Evolutionary conservation across 495 filamentous ascomycete species (phyloP).

Genomic region (Penicillium flavigenum): DNA sequence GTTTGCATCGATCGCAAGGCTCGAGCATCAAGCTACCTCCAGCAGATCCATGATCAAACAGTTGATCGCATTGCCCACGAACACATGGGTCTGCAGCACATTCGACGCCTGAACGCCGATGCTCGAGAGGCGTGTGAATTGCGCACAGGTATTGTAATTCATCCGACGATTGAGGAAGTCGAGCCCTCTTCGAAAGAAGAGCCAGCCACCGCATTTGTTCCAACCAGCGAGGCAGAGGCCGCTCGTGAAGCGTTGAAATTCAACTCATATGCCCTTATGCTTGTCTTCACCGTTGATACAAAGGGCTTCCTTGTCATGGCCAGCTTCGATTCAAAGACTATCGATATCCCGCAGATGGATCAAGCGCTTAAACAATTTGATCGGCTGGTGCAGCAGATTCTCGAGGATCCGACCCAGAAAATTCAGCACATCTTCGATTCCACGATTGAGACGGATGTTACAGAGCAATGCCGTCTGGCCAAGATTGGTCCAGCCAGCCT

Average conservation of each 20-base stretch:
- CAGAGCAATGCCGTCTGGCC: neutral
- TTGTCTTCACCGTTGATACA: conserved; percentile 48
- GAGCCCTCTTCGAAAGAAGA: neutral
- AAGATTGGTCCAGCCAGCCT: conserved; percentile 20
- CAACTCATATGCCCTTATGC: conserved; percentile 55
- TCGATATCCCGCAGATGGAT: conserved; percentile 23
- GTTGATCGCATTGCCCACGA: conserved; percentile 39
- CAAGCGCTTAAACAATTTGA: conserved; percentile 35
- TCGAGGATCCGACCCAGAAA: neutral
- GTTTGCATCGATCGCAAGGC: conserved; percentile 29
- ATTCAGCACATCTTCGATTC: conserved; percentile 2
- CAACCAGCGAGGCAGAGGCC: conserved; percentile 22
- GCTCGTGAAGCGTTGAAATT: conserved; percentile 48
- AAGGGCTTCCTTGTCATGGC: conserved; percentile 52
- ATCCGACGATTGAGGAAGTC: neutral
- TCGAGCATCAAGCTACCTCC: conserved; percentile 37
- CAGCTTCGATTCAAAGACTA: conserved; percentile 47
- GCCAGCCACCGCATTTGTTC: conserved; percentile 6
- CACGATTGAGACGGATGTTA: neutral
- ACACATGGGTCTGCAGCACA: conserved; percentile 51
- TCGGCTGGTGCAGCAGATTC: conserved; percentile 39
- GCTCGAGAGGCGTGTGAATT: conserved; percentile 54
- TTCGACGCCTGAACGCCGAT: conserved; percentile 50
- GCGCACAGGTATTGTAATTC: conserved; percentile 35
- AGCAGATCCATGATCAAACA: conserved; percentile 37